Conservation (phyloP, 2,329 filamentous ascomycete species). For the Tolypocladium guangdongense region DNA sequence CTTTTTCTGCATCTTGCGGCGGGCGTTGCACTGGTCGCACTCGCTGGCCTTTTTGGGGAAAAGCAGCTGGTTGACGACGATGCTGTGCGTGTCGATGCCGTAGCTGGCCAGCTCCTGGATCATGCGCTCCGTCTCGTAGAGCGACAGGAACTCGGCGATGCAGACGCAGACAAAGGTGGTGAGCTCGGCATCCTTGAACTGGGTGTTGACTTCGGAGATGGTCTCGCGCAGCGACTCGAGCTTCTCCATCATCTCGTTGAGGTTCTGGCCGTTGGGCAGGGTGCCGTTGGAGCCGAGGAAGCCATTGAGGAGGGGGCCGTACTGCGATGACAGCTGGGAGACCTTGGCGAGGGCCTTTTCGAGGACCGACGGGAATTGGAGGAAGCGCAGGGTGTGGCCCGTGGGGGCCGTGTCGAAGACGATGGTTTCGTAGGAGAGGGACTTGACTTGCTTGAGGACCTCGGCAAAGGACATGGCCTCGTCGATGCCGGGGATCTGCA, state of each 20-base stretch:
- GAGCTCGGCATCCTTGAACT: conserved; percentile 94
- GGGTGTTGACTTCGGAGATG: conserved; percentile 89
- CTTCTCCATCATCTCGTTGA: conserved; percentile 87
- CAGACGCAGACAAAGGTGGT: conserved; percentile 98
- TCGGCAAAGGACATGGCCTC: conserved; percentile 99
- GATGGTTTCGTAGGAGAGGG: conserved; percentile 95
- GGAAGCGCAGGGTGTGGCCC: conserved; percentile 93
- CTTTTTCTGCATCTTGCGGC: conserved; percentile 98
- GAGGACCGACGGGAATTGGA: conserved; percentile 95
- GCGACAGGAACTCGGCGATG: conserved; percentile 90
- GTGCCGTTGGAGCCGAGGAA: conserved; percentile 67
- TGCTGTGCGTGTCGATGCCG: conserved; percentile 90
- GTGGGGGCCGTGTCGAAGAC: conserved; percentile 98
- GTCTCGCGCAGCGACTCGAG: conserved; percentile 89
- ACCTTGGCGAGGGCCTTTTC: conserved; percentile 98
- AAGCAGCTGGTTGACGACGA: conserved; percentile 95
- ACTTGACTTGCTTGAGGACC: conserved; percentile 98
- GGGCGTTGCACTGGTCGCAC: conserved; percentile 91
- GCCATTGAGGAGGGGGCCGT: conserved; percentile 90
- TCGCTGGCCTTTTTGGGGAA: conserved; percentile 78
- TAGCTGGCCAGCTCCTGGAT: conserved; percentile 94
- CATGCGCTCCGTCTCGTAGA: conserved; percentile 99
- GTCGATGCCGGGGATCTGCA: conserved; percentile 90
- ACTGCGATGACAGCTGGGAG: conserved; percentile 85
- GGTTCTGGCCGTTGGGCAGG: conserved; percentile 83